Percentiles rank a stretch among this genome's conserved stretches.
Conservation (phyloP, 208 protist genomes). For the Trypanosoma vivax region DNA sequence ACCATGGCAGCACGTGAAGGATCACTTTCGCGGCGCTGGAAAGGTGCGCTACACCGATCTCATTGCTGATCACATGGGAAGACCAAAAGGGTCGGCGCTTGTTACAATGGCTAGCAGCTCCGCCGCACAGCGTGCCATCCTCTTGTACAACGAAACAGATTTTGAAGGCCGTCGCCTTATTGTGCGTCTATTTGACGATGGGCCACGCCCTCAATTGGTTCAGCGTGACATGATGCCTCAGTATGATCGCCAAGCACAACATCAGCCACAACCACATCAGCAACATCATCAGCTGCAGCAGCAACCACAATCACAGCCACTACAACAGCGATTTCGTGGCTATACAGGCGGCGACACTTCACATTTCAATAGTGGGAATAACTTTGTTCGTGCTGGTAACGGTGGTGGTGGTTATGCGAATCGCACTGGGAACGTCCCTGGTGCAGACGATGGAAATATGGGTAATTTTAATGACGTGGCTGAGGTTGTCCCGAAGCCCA, state of each 20-base stretch:
- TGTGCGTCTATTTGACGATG: constrained; percentile 79
- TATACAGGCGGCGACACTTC: constrained; percentile 5
- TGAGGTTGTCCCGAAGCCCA: constrained; percentile 64
- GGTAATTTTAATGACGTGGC: constrained; percentile 15
- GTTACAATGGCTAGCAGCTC: constrained; percentile 75
- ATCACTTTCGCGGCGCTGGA: constrained; percentile 76
- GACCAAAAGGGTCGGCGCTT: constrained; percentile 77
- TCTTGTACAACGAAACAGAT: constrained; percentile 77
- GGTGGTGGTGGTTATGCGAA: constrained; percentile 7
- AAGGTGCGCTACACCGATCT: constrained; percentile 85
- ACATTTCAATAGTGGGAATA: constrained; percentile 24
- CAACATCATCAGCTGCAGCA: constrained; percentile 15
- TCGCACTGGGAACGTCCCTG: constrained; percentile 17
- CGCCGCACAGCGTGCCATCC: constrained; percentile 66
- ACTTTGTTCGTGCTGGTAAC: constrained; percentile 11
- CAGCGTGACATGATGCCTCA: constrained; percentile 72
- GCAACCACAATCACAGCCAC: constrained; percentile 14
- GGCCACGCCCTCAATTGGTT: constrained; percentile 61
- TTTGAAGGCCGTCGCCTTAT: constrained; percentile 86
- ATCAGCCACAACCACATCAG: constrained; percentile 9
- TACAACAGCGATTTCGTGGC: constrained; percentile 12
- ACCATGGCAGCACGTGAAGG: constrained; percentile 86
- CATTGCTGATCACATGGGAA: constrained; percentile 61
- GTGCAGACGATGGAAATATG: constrained; percentile 20
- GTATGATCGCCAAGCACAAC: constrained; percentile 21